Evolutionary conservation across 192 early-diverging fungal genomes (phyloP), one percentile per base, ranked within the genome.

Genomic region (Lobosporangium transversale): DNA sequence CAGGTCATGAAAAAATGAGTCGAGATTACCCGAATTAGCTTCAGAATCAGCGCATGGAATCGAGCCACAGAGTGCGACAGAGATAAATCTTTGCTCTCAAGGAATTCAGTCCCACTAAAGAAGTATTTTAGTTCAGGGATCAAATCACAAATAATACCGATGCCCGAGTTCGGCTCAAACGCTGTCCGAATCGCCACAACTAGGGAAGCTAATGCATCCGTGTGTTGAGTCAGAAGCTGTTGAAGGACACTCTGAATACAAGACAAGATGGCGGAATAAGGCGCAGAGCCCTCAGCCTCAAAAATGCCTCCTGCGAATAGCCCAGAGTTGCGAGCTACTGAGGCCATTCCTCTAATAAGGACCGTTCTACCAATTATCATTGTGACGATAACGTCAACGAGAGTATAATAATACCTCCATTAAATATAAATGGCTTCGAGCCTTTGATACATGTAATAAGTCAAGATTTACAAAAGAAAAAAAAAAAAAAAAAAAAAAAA

Each of bases 1-100:
- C 73, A 76, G 11, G 73, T 76, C 73, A 76, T 76, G 30, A 76
- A 76, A n/a, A 76, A 76, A 32, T 76, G 73, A 0, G 73, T 76
- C 36, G 73, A 76, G 4, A 76, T 76, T 17, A 76, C 73, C 18
- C 73, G 35, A 29, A 76, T 62, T 4, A 76, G 36, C 26, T 76
- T 76, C 14, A 76, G 59, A n/a, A 76, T 76, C 15, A 76, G 24
- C 2, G 58, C 73, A 30, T 76, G 73, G 48, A 76, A 76, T 31
- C 73, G 58, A 26, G 58, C 58, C 0, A 62, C 59, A 36, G 73
- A 76, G 32, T 76, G 58, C 0, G 64, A 62, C 2, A 76, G 30
- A 0, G 73, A 53, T 1, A 67, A n/a, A 20, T 66, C 64, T 7
- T 57, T 65, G 53, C 73, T 76, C 37, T 67, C 45, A 1, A 59